Conservation (phyloP, 1,139 yeast species). For the Kurtzmaniella quercitrusa region DNA sequence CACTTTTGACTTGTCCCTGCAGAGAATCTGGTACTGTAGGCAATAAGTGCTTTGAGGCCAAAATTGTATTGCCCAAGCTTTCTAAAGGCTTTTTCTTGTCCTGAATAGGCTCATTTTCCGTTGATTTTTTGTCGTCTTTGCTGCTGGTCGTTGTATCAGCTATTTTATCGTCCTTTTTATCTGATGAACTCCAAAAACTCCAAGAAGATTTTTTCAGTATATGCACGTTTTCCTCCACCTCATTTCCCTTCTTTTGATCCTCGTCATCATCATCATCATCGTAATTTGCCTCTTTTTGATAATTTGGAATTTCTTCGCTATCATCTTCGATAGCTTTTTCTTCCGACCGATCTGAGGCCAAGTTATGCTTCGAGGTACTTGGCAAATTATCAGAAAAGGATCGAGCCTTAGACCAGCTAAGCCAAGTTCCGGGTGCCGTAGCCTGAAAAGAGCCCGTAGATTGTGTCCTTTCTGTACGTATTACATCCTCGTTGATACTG, state of each 20-base stretch:
- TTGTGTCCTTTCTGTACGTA: neutral
- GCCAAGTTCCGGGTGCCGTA: slow-evolving; percentile 1
- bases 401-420: slow-evolving; percentile 6
- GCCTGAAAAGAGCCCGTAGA: neutral
- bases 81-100: slow-evolving; percentile 10
- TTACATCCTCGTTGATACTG: neutral
- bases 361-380: neutral
- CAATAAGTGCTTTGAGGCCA: slow-evolving; percentile 29
- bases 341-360: neutral
- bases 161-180: slow-evolving; percentile 7
- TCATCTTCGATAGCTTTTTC: slow-evolving; percentile 6
- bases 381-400: slow-evolving; percentile 2
- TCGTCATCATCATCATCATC: slow-evolving; percentile 18
- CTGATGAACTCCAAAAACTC: slow-evolving; percentile 32
- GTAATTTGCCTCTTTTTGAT: slow-evolving; percentile 5
- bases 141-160: slow-evolving; percentile 4
- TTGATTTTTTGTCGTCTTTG: slow-evolving; percentile 6
- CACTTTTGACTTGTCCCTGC: neutral
- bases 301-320: slow-evolving; percentile 5
- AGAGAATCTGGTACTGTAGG: neutral
- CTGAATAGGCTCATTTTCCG: neutral
- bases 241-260: slow-evolving; percentile 30
- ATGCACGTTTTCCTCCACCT: slow-evolving; percentile 29
- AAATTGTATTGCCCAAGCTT: slow-evolving; percentile 27
- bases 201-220: slow-evolving; percentile 29